Base-by-base conservation (phyloP, 495 filamentous ascomycete species). In the Neurospora sp. region DNA sequence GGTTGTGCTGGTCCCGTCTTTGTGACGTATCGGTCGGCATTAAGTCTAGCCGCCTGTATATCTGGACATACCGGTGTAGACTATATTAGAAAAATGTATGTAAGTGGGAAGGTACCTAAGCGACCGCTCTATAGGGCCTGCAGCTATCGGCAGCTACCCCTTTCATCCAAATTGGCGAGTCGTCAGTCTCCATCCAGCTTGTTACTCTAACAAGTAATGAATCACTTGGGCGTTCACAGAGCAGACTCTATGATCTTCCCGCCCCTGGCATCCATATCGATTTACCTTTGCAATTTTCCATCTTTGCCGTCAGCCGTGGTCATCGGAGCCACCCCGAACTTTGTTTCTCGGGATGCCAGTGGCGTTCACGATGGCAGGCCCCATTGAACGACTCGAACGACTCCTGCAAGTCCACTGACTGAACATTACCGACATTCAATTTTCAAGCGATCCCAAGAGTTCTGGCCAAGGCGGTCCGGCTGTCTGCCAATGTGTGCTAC, bases 151-250 rank as follows among this genome's bases (percentile, higher is more conserved):
- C 27, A 62, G 27, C 54, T 35, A 62, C 54, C 54, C 54, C 54
- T 66, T 66, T 66, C 54, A 66, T 66, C 54, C 54, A 66, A 66
- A 66, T 66, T 66, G 54, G 54, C 27, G 54, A 66, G 54, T 66
- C 54, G 54, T 66, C 54, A 66, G 54, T 27, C 54, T 66, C 54
- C 27, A 35, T 66, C 14, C 27, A 66, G 12, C 54, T 31, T 66
- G 35, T 35, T 27, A 18, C 54, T 66, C 27, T 18, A 18, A 9
- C 54, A 66, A 66, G 54, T 18, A 66, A 31, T 66, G 54, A 62
- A 62, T 16, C 23, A 35, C 54, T 16, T 31, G 14, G 14, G 18
- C 2, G 2, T 16, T 16, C 3, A 18, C 27, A 62, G 27, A 16
- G 23, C 6, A 54, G 20, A 54, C n/a, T 54, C 46, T 12, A 12